phyloP scores from a whole-genome alignment of 2,329 filamentous ascomycete species.

The Trichoderma sp. region DNA sequence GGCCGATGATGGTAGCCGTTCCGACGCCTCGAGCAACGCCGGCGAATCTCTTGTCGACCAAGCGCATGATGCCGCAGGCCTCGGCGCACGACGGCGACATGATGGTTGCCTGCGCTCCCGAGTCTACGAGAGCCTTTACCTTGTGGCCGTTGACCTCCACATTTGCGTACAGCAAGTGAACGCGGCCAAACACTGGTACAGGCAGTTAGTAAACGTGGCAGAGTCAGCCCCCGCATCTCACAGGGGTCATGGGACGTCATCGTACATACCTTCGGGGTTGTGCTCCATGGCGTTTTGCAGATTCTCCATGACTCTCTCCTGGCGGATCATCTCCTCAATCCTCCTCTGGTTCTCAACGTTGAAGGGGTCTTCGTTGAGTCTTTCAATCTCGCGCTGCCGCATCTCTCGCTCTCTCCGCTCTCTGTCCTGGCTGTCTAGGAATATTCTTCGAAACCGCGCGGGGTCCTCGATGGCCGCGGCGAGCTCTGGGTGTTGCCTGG shows the following conservation, averaged over 20 bases:
- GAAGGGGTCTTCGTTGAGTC: conserved; percentile 91
- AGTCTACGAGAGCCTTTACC: conserved; percentile 95
- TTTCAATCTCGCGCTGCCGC: conserved; percentile 77
- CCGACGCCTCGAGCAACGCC: conserved; percentile 92
- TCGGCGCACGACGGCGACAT: conserved; percentile 95
- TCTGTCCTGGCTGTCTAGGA: conserved; percentile 63
- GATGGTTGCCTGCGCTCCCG: conserved; percentile 94
- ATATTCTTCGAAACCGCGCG: conserved; percentile 70
- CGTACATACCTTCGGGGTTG: conserved; percentile 78
- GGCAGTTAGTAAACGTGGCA: conserved; percentile 15
- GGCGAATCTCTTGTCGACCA: conserved; percentile 88
- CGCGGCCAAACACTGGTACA: conserved; percentile 77
- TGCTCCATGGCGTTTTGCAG: conserved; percentile 95
- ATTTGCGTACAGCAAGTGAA: conserved; percentile 94
- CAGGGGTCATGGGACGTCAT: conserved; percentile 10
- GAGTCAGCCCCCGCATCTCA: conserved; percentile 15
- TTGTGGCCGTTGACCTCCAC: conserved; percentile 91
- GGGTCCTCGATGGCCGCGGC: conserved; percentile 74
- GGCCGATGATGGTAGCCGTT: conserved; percentile 89
- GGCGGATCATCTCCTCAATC: conserved; percentile 96
- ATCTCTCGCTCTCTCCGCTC: conserved; percentile 72
- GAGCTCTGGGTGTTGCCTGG: conserved; percentile 71
- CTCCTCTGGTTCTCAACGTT: conserved; percentile 85
- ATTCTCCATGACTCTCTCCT: conserved; percentile 92
- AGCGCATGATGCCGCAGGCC: conserved; percentile 89